Conservation (phyloP, 2,329 filamentous ascomycete genomes). For the Venturia oleaginea region DNA sequence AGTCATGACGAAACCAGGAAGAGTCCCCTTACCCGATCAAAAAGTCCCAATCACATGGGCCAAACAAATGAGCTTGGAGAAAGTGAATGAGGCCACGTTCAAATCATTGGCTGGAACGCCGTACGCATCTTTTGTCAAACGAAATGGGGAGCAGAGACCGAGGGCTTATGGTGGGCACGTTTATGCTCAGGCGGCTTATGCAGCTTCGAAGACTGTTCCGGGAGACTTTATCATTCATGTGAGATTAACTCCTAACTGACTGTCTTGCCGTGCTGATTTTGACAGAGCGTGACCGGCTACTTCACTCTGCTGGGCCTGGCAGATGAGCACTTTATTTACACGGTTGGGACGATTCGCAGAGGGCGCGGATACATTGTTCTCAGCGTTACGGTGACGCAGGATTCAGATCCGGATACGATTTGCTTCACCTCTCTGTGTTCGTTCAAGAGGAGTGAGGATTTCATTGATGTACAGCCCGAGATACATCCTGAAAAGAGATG, state of each 20-base stretch:
- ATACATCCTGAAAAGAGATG: not conserved
- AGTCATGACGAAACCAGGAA: not conserved
- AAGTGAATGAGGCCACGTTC: not conserved
- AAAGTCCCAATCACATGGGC: not conserved
- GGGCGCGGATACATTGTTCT: slow-evolving; percentile 9
- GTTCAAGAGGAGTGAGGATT: slow-evolving; percentile 11
- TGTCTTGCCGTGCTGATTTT: not conserved
- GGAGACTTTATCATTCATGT: slow-evolving; percentile 9
- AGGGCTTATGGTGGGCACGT: slow-evolving; percentile 13
- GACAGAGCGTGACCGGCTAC: slow-evolving; percentile 12
- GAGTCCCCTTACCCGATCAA: slow-evolving; percentile 4
- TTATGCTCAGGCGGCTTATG: slow-evolving; percentile 14
- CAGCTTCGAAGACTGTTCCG: slow-evolving; percentile 8
- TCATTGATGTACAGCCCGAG: slow-evolving; percentile 6
- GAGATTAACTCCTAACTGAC: not conserved
- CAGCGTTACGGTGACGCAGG: slow-evolving; percentile 10
- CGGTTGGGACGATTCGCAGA: not conserved
- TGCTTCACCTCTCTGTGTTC: slow-evolving; percentile 11
- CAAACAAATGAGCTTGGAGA: slow-evolving; percentile 12
- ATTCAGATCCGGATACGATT: slow-evolving; percentile 4
- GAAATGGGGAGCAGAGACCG: slow-evolving; percentile 8
- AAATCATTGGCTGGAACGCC: not conserved
- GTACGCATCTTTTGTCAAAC: not conserved
- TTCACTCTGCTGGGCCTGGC: slow-evolving; percentile 11
- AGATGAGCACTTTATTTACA: slow-evolving; percentile 10